Percentiles rank a stretch among this genome's conserved stretches.
Conservation (phyloP, 306 rosid genomes). For the Quercus robur region DNA sequence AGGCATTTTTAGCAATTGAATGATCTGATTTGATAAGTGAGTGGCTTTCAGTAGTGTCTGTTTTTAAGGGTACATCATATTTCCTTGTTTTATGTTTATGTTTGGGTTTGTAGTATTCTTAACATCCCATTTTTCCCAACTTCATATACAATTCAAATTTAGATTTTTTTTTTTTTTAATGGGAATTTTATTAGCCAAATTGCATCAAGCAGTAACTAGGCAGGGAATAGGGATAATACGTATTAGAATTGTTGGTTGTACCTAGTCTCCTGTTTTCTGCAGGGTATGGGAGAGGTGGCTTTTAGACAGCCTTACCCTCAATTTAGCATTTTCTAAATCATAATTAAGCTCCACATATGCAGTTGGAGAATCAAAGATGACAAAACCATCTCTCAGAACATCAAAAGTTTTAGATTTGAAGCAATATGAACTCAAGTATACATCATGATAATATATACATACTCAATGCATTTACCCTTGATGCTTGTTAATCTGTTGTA, state of each 20-base stretch:
- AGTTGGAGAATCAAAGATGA: too few relatives aligned
- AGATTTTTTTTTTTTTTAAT: too few relatives aligned
- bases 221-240: too few relatives aligned
- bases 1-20: neutral
- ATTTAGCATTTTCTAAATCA: too few relatives aligned
- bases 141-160: neutral
- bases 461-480: neutral
- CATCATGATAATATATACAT: neutral
- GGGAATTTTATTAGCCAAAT: too few relatives aligned
- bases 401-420: neutral
- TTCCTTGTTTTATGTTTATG: neutral
- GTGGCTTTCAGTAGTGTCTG: neutral
- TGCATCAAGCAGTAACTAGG: too few relatives aligned
- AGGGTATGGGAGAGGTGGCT: too few relatives aligned
- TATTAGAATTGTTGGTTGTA: too few relatives aligned
- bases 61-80: neutral
- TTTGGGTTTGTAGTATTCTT: neutral
- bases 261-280: too few relatives aligned
- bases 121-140: neutral
- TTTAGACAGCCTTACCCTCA: too few relatives aligned
- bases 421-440: slow-evolving; percentile 1
- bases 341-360: too few relatives aligned
- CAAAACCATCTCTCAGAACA: too few relatives aligned
- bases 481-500: slow-evolving; percentile 9
- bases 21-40: neutral